These are phyloP conservation scores for Primulina eburnea DNA, from an alignment of 257 asterid species.

Conservation along the genomic window DNA sequence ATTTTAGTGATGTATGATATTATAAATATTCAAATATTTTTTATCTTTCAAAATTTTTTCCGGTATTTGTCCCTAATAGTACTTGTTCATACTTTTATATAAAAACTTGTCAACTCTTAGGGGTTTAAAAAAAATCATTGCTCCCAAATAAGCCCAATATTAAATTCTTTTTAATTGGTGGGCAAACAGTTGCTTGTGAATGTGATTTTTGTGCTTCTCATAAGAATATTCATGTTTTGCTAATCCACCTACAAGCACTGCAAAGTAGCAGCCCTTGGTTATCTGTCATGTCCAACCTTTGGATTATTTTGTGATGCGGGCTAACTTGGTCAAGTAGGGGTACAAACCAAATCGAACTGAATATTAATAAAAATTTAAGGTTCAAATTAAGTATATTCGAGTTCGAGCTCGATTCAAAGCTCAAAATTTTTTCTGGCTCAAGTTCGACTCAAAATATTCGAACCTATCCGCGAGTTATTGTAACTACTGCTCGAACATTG, in stretches of 20 bases:
- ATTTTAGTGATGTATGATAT: neutral
- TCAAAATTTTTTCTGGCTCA: too few relatives aligned
- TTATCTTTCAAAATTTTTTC: too few relatives aligned
- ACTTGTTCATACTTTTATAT: neutral
- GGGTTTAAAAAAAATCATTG: neutral
- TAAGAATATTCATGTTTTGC: neutral
- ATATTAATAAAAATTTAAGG: too few relatives aligned
- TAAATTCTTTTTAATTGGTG: neutral
- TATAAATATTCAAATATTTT: neutral
- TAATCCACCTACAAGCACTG: neutral
- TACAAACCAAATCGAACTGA: too few relatives aligned
- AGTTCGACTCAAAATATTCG: too few relatives aligned
- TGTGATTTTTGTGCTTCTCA: neutral
- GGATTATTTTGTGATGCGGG: neutral
- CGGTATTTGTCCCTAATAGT: neutral
- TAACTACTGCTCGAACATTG: too few relatives aligned
- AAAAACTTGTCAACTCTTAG: too few relatives aligned
- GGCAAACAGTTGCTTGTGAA: neutral
- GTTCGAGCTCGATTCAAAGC: too few relatives aligned
- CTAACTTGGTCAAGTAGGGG: neutral
- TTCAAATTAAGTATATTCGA: too few relatives aligned
- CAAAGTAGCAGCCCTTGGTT: neutral
- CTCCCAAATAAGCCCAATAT: neutral
- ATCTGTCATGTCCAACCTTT: neutral
- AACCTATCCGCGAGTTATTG: too few relatives aligned